phyloP scores from a whole-genome alignment of 2,329 filamentous ascomycete species.

The Talaromyces sp. region DNA sequence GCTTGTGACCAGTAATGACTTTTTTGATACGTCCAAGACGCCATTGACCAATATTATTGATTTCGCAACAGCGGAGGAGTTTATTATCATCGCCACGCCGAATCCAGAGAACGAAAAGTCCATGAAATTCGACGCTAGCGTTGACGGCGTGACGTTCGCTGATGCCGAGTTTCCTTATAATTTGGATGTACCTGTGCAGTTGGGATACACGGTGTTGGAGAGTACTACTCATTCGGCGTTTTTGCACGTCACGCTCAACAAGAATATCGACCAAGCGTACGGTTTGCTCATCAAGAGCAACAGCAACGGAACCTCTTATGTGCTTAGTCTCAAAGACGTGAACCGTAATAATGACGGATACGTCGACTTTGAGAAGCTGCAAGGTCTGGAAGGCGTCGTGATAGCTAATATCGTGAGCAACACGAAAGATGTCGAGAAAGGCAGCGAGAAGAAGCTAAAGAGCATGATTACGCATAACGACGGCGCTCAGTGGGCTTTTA shows the following conservation, averaged over 20 bases:
- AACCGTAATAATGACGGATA: slow-evolving; percentile 75
- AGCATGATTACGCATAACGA: slow-evolving; percentile 97
- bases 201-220: slow-evolving; percentile 88
- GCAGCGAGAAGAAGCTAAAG: slow-evolving; percentile 74
- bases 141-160: slow-evolving; percentile 81
- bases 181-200: slow-evolving; percentile 73
- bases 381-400: slow-evolving; percentile 84
- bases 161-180: slow-evolving; percentile 82
- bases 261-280: slow-evolving; percentile 63
- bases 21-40: slow-evolving; percentile 60
- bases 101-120: slow-evolving; percentile 62
- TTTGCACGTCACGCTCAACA: slow-evolving; percentile 82
- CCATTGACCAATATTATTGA: slow-evolving; percentile 71
- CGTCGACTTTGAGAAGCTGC: slow-evolving; percentile 95
- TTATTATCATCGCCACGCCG: slow-evolving; percentile 81
- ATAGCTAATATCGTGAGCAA: slow-evolving; percentile 86
- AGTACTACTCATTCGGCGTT: slow-evolving; percentile 94
- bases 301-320: slow-evolving; percentile 94
- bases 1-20: slow-evolving; percentile 75
- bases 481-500: slow-evolving; percentile 77
- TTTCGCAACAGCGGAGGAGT: slow-evolving; percentile 95
- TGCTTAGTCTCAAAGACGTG: slow-evolving; percentile 75
- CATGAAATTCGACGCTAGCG: slow-evolving; percentile 74
- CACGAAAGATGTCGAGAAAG: slow-evolving; percentile 59
- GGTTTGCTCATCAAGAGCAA: slow-evolving; percentile 96